phyloP scores from a whole-genome alignment of 2,329 filamentous ascomycete genomes.

The Acrodontium crateriforme region DNA sequence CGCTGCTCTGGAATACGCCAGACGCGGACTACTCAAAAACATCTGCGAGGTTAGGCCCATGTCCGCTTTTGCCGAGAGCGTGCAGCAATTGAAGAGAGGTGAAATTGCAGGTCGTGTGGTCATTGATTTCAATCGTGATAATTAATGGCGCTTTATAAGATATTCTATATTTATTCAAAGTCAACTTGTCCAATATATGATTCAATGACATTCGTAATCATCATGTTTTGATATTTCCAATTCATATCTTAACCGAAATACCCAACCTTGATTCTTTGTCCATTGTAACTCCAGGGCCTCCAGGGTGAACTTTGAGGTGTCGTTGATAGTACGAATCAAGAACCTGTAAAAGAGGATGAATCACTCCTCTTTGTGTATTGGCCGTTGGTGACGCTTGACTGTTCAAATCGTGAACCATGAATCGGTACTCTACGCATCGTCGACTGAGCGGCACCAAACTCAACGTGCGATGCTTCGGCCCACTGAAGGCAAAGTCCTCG shows the following conservation, averaged over 20 bases:
- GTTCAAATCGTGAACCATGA: conserved; percentile 46
- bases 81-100: conserved; percentile 35
- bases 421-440: conserved; percentile 55
- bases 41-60: conserved; percentile 37
- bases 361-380: conserved; percentile 42
- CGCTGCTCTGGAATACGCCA: conserved; percentile 35
- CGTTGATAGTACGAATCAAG: conserved; percentile 91
- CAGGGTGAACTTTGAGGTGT: conserved; percentile 65
- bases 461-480: conserved; percentile 64
- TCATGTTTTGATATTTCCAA: neutral
- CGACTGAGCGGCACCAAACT: conserved; percentile 74
- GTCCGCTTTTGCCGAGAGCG: conserved; percentile 35
- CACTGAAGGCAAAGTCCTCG: conserved; percentile 86
- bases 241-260: conserved; percentile 24
- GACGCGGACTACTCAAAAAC: conserved; percentile 35
- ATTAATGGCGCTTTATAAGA: conserved; percentile 1
- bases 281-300: conserved; percentile 54
- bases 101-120: conserved; percentile 40
- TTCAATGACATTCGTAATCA: too few relatives aligned
- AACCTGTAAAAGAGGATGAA: conserved; percentile 60
- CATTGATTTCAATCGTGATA: conserved; percentile 37
- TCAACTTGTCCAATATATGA: too few relatives aligned
- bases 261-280: conserved; percentile 39
- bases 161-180: too few relatives aligned
- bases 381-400: conserved; percentile 4